Conservation (phyloP, 148 eudicot genomes). For the Diospyros kaki region DNA sequence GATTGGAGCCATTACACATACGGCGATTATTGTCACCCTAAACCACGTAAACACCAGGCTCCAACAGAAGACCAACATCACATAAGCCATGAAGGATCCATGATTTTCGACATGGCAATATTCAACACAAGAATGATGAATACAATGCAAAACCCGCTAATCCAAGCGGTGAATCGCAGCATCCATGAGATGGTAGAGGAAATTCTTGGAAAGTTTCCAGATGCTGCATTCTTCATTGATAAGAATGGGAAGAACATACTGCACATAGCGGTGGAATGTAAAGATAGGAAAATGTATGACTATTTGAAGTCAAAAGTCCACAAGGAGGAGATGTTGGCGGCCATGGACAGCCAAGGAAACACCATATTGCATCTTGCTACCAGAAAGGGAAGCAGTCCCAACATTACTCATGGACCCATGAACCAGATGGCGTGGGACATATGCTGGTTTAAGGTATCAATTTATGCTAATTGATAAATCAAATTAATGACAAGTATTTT, state of each 20-base stretch:
- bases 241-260: no score
- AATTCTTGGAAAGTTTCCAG: not conserved
- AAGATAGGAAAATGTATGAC: not conserved
- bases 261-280: not conserved
- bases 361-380: not conserved
- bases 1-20: no score
- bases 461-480: no score
- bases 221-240: slow-evolving; percentile 1
- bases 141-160: slow-evolving; percentile 3
- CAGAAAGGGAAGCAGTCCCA: not conserved
- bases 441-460: no score
- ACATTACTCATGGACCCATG: no score
- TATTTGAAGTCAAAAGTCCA: not conserved
- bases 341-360: not conserved
- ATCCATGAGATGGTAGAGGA: slow-evolving; percentile 6
- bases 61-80: no score
- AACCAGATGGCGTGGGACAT: no score
- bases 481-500: no score
- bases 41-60: no score
- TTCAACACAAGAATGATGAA: not conserved
- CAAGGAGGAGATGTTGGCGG: not conserved
- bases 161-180: not conserved
- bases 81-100: no score
- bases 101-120: no score
- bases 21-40: no score